Conservation (phyloP, 306 rosid genomes). For the Purshia tridentata region DNA sequence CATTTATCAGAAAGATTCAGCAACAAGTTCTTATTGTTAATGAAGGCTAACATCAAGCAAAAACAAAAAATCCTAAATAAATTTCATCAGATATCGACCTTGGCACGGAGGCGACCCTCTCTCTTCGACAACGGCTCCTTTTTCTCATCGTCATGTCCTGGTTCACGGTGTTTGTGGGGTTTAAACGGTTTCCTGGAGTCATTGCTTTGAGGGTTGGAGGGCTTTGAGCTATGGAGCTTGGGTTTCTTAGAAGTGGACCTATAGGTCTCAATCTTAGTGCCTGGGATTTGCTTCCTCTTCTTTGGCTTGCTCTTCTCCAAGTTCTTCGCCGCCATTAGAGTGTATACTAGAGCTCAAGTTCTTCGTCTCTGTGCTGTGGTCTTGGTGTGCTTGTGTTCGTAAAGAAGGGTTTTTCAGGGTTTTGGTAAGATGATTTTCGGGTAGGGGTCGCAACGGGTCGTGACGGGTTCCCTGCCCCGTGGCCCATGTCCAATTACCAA, state of each 20-base stretch:
- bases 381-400: not conserved
- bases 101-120: constrained; percentile 70
- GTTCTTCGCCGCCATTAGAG: constrained; percentile 72
- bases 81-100: constrained; percentile 42
- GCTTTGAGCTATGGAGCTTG: constrained; percentile 41
- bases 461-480: not conserved
- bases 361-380: not conserved
- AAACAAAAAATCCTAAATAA: not conserved
- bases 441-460: constrained; percentile 8
- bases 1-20: not conserved
- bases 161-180: constrained; percentile 24
- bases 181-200: constrained; percentile 38
- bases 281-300: constrained; percentile 63
- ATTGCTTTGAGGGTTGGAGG: constrained; percentile 14
- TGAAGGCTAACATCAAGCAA: not conserved
- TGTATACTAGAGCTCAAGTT: constrained; percentile 4
- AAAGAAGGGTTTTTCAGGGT: constrained; percentile 30
- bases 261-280: constrained; percentile 29
- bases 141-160: constrained; percentile 32
- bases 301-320: constrained; percentile 25
- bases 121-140: constrained; percentile 43
- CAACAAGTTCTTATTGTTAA: not conserved
- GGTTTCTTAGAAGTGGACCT: constrained; percentile 44
- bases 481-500: not conserved
- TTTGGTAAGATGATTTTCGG: constrained; percentile 18